A percentile compares a stretch with the other conserved stretches of the same genome.
Evolutionary conservation across 768 basidiomycete species (phyloP).

Genomic region (Amanita rubescens): DNA sequence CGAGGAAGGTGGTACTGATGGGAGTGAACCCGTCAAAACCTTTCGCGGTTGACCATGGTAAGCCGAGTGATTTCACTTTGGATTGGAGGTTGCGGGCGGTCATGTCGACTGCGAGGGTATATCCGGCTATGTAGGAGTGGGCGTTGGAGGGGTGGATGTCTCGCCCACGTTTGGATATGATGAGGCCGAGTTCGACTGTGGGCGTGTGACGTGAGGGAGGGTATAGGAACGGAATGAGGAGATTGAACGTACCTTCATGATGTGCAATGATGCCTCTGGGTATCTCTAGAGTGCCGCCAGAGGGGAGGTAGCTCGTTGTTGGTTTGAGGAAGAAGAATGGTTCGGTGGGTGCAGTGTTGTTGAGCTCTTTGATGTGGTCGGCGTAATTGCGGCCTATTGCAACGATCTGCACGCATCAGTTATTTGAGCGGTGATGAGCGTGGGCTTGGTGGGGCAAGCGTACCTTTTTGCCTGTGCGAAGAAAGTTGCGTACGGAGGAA

Average conservation of each 20-base stretch:
- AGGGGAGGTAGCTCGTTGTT: slow-evolving; percentile 77
- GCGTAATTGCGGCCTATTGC: slow-evolving; percentile 95
- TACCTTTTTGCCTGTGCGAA: slow-evolving; percentile 6
- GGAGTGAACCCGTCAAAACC: slow-evolving; percentile 97
- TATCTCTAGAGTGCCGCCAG: slow-evolving; percentile 79
- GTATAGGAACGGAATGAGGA: background rate
- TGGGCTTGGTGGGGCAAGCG: background rate
- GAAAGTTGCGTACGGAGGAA: background rate
- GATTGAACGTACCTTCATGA: slow-evolving; percentile 65
- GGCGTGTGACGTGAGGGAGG: slow-evolving; percentile 17
- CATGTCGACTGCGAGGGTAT: slow-evolving; percentile 94
- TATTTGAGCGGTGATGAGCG: background rate
- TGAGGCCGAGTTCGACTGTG: slow-evolving; percentile 87
- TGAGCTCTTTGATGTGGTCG: slow-evolving; percentile 87
- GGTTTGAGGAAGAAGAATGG: slow-evolving; percentile 99
- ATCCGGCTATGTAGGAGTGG: slow-evolving; percentile 79
- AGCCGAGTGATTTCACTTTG: slow-evolving; percentile 81
- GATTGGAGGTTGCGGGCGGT: slow-evolving; percentile 95
- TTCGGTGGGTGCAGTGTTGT: slow-evolving; percentile 83
- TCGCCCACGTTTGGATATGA: slow-evolving; percentile 83
- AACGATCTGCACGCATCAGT: slow-evolving; percentile 53
- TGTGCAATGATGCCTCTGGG: slow-evolving; percentile 80
- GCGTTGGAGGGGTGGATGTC: slow-evolving; percentile 73
- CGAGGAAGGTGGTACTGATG: slow-evolving; percentile 71
- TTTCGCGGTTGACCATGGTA: slow-evolving; percentile 98